Base-by-base conservation (phyloP, 345 rosid species). In the Linum trigynum region DNA sequence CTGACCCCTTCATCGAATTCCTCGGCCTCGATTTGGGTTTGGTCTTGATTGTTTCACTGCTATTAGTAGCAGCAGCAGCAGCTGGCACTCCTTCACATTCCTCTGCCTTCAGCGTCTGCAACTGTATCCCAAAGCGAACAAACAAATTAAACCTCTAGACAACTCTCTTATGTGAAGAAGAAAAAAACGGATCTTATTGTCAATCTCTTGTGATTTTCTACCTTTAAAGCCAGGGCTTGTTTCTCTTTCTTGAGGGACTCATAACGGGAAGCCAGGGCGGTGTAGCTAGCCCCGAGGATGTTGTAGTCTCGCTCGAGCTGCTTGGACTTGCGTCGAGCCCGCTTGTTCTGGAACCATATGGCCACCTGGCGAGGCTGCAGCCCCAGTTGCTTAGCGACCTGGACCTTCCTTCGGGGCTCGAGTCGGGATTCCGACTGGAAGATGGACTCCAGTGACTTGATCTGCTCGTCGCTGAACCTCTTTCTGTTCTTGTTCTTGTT, bases 281-380 rank as follows among this genome's bases (percentile, higher is more conserved):
- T 71, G 71, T 84, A 88, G 78, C 77, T 77, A 67, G 84, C 75
- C 67, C 73, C 76, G 12, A 91, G 79, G 35, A 82, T 39, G 72
- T 63, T 75, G 68, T 71, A 91, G 57, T 91, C 92, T 58, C 75
- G 60, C 72, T 91, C 96, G 0, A 91, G 82, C 74, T 84, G 92
- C 89, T 91, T 91, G 0, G 92, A 82, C 77, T 86, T 91, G 85
- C 87, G 88, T 65, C 96, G 75, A 57, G 92, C 97, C 64, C 97
- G 76, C 81, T 86, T 85, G 72, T 91, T 91, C 76, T 91, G 95
- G 65, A 88, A 91, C 97, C 95, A 91, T 40, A 91, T 88, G 0
- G 95, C 92, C 3, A 91, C 97, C 81, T 91, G 97, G 5, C 95
- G 73, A 0, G 92, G 97, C 61, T 91, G 88, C 85, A 91, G 65